Base-by-base conservation (phyloP, 495 filamentous ascomycete genomes). In the Endocarpon pusillum region DNA sequence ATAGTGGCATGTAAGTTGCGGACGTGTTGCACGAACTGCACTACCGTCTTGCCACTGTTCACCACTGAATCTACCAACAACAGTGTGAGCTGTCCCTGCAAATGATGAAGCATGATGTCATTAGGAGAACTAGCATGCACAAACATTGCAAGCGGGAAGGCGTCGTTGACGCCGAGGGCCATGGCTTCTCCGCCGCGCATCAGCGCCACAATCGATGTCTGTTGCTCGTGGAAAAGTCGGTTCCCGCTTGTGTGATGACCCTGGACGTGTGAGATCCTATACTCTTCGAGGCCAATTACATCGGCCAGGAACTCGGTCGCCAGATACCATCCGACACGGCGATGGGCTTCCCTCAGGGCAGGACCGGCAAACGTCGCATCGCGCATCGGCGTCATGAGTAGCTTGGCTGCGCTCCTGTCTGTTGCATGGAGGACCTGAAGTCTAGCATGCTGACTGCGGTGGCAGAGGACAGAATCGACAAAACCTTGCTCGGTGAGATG, bases 101-200 rank as follows among this genome's bases (percentile, higher is more conserved):
- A 19, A 45, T 71, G 59, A 9, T 61, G 21, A 1, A 17, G 21
- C 36, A 44, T 53, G 36, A 78, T 37, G 30, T 78, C 65, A 0
- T 43, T 38, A 0, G 65, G 51, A 16, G 46, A 3, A 1, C 48
- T 55, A 3, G 69, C 74, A 42, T 80, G 71, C 1, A 71, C 21
- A 38, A 77, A 71, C 45, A 53, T 61, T 10, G 72, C 67, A 1
- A 45, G 38, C 0, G 66, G 64, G 19, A 77, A 67, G 16, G 55
- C 64, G 1, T 72, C 58, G 42, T 46, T 71, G 37, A 79, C 59
- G 4, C 74, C 73, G 4, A 61, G 53, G n/a, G 74, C 75, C 68
- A 80, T 72, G 9, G 73, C 55, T 46, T 76, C 71, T 18, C 74
- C 73, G 14, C 67, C 74, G 19, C 74, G 68, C 74, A 79, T 76